phyloP scores from a whole-genome alignment of 2,329 filamentous ascomycete genomes.

The Aspergillus aculeatinus region DNA sequence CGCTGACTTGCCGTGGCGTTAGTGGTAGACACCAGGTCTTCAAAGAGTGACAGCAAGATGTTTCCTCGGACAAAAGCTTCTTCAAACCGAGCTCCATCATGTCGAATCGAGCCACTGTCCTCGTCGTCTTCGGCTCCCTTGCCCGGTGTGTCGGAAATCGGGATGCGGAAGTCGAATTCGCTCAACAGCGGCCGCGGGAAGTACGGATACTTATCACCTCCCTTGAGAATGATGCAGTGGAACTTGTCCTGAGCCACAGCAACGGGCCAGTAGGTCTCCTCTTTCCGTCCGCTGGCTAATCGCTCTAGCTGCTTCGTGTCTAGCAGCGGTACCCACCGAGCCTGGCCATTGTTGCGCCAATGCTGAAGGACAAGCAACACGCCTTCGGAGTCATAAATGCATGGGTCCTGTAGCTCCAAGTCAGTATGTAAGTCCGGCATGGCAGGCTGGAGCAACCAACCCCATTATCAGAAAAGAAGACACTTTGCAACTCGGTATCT shows the following conservation, averaged over 20 bases:
- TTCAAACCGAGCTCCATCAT: conserved; percentile 60
- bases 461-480: conserved; percentile 92
- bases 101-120: conserved; percentile 35
- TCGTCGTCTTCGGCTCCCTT: conserved; percentile 38
- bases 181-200: conserved; percentile 86
- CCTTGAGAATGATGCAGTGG: conserved; percentile 98
- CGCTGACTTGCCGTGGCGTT: conserved; percentile 65
- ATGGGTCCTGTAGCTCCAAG: conserved; percentile 67
- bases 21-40: conserved; percentile 70
- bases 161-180: conserved; percentile 90
- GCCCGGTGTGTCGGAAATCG: conserved; percentile 61
- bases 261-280: conserved; percentile 91
- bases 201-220: conserved; percentile 87
- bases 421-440: conserved; percentile 7
- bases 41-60: conserved; percentile 69
- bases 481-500: conserved; percentile 69
- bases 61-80: conserved; percentile 76
- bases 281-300: conserved; percentile 78
- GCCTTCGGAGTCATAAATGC: conserved; percentile 91
- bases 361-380: conserved; percentile 84
- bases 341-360: conserved; percentile 83
- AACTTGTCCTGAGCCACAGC: conserved; percentile 89
- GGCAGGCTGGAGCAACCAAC: conserved; percentile 49
- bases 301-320: conserved; percentile 84
- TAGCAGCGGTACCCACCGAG: conserved; percentile 86